Base-by-base conservation (phyloP, 169 alveolate species). In the Neospora caninum region DNA sequence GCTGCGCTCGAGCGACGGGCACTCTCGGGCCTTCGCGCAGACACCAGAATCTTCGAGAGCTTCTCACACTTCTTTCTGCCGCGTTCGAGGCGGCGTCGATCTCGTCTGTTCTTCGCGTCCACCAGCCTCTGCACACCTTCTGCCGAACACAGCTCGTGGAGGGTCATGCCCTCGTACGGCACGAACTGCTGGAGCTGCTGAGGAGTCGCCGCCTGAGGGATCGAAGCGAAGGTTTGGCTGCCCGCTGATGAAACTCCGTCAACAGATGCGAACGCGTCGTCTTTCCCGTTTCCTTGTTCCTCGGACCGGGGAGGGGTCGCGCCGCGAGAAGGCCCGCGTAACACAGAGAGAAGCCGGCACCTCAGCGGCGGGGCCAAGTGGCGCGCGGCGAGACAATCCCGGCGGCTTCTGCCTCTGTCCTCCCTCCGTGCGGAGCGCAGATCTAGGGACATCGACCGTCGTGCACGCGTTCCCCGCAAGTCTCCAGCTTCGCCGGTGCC, bases 41-140 rank as follows among this genome's bases (percentile, higher is more conserved):
- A 6, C 41, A 6, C 7, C 38, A 42, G 67, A 27, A 43, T 36
- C 54, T 1, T 31, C 64, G 89, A 29, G 67, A 29, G 53, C 45
- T 38, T 78, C 13, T 78, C 45, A 31, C 82, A 18, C 45, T 78
- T 78, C 86, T 78, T 25, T 78, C 86, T 78, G 39, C 29, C 45
- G 22, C 86, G 27, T 22, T 36, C n/a, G 27, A 20, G 43, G 39
- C 86, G 4, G 58, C 86, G 39, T 38, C 39, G 86, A 78, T 29
- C 43, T n/a, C n/a, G 39, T 0, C n/a, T 43, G 10, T 4, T n/a
- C 20, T 38, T n/a, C 86, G 10, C 86, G 27, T 38, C 45, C 39
- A 78, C 86, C 86, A 78, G 49, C 45, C 86, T 20, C 45, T 16
- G 86, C 27, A 78, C 86, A n/a, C 86, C 86, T 16, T 78, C 86